These are phyloP conservation scores for Solanum pennellii DNA, from an alignment of 257 asterid genomes.

Conservation along the genomic window DNA sequence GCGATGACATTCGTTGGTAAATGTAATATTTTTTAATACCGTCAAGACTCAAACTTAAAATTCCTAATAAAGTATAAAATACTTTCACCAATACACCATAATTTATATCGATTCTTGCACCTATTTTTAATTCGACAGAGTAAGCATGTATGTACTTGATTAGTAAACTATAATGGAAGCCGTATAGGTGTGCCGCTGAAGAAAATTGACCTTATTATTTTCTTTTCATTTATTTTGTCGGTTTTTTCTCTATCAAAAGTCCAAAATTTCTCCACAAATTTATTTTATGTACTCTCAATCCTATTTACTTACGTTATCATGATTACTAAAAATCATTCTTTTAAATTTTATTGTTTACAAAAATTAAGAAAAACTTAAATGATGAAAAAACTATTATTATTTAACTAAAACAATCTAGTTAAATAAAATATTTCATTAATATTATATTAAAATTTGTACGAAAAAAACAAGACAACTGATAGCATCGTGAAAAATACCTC, in stretches of 20 bases:
- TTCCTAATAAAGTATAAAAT: fast-evolving
- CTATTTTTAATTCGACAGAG: not conserved
- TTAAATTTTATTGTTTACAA: not conserved
- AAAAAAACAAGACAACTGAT: not conserved
- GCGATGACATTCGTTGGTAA: no score
- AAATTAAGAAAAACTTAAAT: not conserved
- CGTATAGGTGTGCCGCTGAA: not conserved
- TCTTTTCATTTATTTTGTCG: not conserved
- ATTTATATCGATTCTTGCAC: no score
- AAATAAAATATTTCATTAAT: not conserved
- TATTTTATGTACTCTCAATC: not conserved
- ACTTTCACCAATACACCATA: no score
- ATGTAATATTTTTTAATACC: no score
- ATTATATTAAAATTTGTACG: not conserved
- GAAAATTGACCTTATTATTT: not conserved
- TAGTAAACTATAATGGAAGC: not conserved
- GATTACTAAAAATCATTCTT: not conserved
- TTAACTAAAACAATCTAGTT: not conserved
- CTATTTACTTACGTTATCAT: not conserved
- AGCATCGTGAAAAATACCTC: not conserved
- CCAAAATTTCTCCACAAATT: not conserved
- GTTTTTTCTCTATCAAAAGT: not conserved
- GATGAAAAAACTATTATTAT: not conserved
- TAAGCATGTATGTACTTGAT: not conserved
- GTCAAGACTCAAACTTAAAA: no score